A percentile compares a stretch with the other conserved stretches of the same genome.
Conservation (phyloP, 2,329 filamentous ascomycete genomes). For the Teratosphaeriaceae sp. region DNA sequence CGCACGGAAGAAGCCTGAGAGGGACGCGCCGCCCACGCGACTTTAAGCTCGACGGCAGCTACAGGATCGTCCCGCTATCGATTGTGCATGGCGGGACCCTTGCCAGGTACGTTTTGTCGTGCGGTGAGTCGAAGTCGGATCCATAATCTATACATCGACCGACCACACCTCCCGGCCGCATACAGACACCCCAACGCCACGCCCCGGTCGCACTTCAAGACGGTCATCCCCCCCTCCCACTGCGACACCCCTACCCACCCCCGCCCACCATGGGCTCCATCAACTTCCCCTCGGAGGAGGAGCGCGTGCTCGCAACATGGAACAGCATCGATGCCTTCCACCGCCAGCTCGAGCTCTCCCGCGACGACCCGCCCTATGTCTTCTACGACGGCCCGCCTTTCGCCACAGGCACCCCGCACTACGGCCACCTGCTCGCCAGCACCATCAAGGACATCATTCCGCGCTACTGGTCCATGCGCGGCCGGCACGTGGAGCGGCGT, state of each 20-base stretch:
- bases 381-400: constrained; percentile 73
- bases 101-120: neutral
- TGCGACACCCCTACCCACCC: no score
- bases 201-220: no score
- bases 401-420: constrained; percentile 55
- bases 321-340: constrained; percentile 87
- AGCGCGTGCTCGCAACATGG: constrained; percentile 78
- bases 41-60: neutral
- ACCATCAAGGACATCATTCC: constrained; percentile 98
- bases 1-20: neutral
- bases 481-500: constrained; percentile 81
- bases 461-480: constrained; percentile 96
- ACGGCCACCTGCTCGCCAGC: constrained; percentile 75
- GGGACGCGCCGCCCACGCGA: neutral
- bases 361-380: constrained; percentile 76
- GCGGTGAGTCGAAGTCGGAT: no score
- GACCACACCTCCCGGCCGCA: no score
- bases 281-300: constrained; percentile 88
- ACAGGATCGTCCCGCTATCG: neutral
- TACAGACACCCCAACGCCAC: no score
- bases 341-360: constrained; percentile 78
- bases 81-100: no score
- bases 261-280: constrained; percentile 38
- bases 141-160: no score
- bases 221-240: no score